These are phyloP conservation scores for Elsinoe necatrix DNA, from an alignment of 2,329 filamentous ascomycete genomes.

Conservation along the genomic window DNA sequence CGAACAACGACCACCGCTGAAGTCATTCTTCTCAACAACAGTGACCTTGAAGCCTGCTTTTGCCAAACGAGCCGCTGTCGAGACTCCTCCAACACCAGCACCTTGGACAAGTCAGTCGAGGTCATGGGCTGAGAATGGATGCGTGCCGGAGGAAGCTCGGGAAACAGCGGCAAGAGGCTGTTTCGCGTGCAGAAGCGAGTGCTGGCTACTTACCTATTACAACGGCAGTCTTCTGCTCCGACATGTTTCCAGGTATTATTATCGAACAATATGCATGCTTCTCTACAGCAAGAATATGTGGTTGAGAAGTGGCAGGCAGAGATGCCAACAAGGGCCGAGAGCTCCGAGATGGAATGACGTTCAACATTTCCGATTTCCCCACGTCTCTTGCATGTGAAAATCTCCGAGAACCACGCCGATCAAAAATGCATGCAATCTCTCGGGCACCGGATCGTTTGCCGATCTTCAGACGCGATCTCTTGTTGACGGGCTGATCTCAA, in stretches of 20 bases:
- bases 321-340: conserved; percentile 10
- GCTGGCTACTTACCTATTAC: conserved; percentile 41
- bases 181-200: not conserved
- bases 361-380: conserved; percentile 7
- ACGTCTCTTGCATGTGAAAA: conserved; percentile 7
- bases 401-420: conserved; percentile 11
- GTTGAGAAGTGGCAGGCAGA: conserved; percentile 20
- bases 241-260: conserved; percentile 1
- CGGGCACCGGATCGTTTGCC: not conserved
- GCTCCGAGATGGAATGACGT: conserved; percentile 4
- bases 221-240: conserved; percentile 40
- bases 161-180: not conserved
- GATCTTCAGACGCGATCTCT: not conserved
- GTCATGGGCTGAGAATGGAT: not conserved
- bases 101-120: conserved; percentile 34
- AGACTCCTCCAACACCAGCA: conserved; percentile 62
- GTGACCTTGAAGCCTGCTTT: conserved; percentile 64
- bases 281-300: not conserved
- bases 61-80: conserved; percentile 62
- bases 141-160: not conserved
- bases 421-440: not conserved
- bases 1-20: conserved; percentile 63
- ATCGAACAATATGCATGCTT: not conserved
- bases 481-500: no score
- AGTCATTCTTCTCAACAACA: conserved; percentile 67